Percentiles rank a stretch among this genome's conserved stretches.
Evolutionary conservation across 1,284 basidiomycete species (phyloP).

Genomic region (Heterobasidion annosum): DNA sequence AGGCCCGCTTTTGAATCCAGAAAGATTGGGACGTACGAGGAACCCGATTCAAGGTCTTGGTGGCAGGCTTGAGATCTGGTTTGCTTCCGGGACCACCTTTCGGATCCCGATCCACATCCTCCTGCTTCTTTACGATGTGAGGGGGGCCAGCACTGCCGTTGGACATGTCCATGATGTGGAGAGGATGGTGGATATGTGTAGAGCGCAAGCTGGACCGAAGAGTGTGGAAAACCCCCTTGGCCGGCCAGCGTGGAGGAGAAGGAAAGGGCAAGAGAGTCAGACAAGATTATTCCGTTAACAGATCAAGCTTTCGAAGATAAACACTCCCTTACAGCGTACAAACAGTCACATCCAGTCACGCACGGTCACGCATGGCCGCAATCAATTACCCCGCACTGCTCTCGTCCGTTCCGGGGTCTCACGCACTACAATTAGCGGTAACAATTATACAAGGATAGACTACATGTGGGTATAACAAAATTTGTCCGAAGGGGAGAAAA

Average conservation of each 20-base stretch:
- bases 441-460: no score
- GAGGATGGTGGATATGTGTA: background rate
- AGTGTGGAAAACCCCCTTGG: conserved; percentile 9
- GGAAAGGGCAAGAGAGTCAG: conserved; percentile 1
- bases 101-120: conserved; percentile 29
- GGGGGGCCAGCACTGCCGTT: conserved; percentile 14
- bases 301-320: background rate
- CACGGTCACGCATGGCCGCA: no score
- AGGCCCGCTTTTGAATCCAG: conserved; percentile 12
- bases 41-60: conserved; percentile 73
- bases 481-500: no score
- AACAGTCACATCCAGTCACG: background rate
- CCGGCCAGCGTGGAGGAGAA: conserved; percentile 1
- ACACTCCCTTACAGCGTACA: background rate
- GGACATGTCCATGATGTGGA: conserved; percentile 19
- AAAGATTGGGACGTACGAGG: conserved; percentile 49
- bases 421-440: no score
- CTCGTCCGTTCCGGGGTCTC: no score
- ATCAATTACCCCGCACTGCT: no score
- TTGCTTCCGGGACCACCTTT: conserved; percentile 25
- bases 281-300: background rate
- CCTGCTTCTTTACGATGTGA: conserved; percentile 28
- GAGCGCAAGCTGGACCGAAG: background rate
- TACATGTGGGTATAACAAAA: no score
- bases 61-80: conserved; percentile 55